Base-by-base conservation (phyloP, 176 grass and related monocot species). In the Sorghum bicolor region DNA sequence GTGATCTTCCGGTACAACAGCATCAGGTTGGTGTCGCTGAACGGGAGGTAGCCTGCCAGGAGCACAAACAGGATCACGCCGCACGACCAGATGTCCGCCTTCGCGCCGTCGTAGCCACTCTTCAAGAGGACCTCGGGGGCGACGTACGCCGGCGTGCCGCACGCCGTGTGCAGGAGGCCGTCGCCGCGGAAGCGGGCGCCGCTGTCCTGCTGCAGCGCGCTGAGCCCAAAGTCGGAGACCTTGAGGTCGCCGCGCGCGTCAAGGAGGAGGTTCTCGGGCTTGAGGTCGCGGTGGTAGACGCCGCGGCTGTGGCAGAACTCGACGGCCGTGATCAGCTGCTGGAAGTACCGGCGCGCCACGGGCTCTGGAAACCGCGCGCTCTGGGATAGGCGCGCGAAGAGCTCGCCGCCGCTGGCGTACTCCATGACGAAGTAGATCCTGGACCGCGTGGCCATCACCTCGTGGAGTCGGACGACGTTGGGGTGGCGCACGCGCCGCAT, bases 341-440 rank as follows among this genome's bases (percentile, higher is more conserved):
- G 90, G 76, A 97, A 97, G 84, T 97, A 97, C 37, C 90, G 88
- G n/a, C 87, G 91, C 20, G 84, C 95, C 12, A 68, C 86, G 67
- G 92, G 88, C 90, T 97, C 92, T 37, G 75, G 83, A 61, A 97
- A 84, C 13, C 92, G 87, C 30, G 70, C 2, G 82, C 79, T 91
- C 82, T 78, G 69, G 70, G 88, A 43, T 30, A 97, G 92, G 12
- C 75, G 76, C 48, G 74, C 85, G 17, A 94, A 90, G 29, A 94
- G 92, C 88, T 97, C 95, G 0, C 95, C 95, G 82, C 95, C 95
- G 65, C 72, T 53, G 41, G 92, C 95, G 72, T 92, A 97, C 79
- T 97, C 95, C 95, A 97, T 97, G 14, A 86, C 95, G 63, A 97
- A 93, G 85, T 94, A 97, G 78, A 97, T 92, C 95, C 85, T 91